These are phyloP conservation scores for Cryomyces minteri DNA, from an alignment of 495 filamentous ascomycete species.

Conservation along the genomic window DNA sequence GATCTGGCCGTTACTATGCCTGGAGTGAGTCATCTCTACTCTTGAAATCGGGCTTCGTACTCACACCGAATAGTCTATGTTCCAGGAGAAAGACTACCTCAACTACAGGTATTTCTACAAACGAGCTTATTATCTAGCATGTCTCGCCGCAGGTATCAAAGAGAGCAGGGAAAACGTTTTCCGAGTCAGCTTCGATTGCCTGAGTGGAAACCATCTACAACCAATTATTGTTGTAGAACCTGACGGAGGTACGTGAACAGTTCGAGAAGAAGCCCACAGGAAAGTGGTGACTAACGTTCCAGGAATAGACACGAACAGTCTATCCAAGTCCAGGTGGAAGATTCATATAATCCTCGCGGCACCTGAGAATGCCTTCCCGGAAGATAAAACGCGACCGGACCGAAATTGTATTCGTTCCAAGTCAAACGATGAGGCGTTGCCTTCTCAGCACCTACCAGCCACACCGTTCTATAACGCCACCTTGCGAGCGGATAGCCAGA, in stretches of 20 bases:
- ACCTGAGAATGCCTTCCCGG: slow-evolving; percentile 44
- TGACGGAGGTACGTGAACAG: neutral
- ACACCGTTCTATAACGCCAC: slow-evolving; percentile 85
- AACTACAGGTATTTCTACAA: slow-evolving; percentile 93
- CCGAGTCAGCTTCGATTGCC: slow-evolving; percentile 40
- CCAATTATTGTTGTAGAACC: slow-evolving; percentile 47
- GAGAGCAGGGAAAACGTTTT: slow-evolving; percentile 31
- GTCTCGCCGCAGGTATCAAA: slow-evolving; percentile 49
- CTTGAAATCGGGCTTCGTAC: neutral
- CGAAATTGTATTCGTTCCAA: slow-evolving; percentile 48
- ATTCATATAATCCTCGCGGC: slow-evolving; percentile 67
- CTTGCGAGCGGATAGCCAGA: slow-evolving; percentile 55
- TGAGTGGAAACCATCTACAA: slow-evolving; percentile 61
- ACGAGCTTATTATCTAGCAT: slow-evolving; percentile 76
- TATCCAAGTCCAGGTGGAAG: slow-evolving; percentile 26
- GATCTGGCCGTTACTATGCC: slow-evolving; percentile 85
- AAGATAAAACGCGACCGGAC: slow-evolving; percentile 45
- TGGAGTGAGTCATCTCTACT: slow-evolving; percentile 14
- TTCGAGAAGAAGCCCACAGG: too few species aligned
- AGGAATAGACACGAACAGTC: neutral
- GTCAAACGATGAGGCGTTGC: slow-evolving; percentile 19
- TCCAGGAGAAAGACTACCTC: slow-evolving; percentile 88
- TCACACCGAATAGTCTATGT: slow-evolving; percentile 28
- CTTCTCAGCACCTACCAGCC: slow-evolving; percentile 22
- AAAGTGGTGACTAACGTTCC: too few species aligned